phyloP scores from a whole-genome alignment of 2,329 filamentous ascomycete species.

The Neonectria ditissima region DNA sequence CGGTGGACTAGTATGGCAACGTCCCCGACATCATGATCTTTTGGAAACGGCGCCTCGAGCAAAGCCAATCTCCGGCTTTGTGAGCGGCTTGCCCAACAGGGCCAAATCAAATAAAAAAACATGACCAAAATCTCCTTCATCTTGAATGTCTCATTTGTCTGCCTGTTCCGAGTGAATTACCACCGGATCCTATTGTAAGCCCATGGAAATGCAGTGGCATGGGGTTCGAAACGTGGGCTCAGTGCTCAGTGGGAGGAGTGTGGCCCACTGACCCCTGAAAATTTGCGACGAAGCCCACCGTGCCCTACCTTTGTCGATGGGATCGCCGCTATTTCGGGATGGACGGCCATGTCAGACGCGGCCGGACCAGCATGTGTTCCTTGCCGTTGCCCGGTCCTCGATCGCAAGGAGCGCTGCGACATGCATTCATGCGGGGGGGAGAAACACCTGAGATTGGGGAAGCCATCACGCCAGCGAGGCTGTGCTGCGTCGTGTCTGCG shows the following conservation, averaged over 20 bases:
- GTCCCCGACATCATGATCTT: background rate
- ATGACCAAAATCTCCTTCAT: background rate
- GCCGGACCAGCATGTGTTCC: slow-evolving; percentile 1
- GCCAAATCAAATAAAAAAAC: slow-evolving; percentile 1
- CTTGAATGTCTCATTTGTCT: background rate
- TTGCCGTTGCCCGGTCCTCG: background rate
- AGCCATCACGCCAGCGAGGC: background rate
- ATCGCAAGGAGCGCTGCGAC: slow-evolving; percentile 1
- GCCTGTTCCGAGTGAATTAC: background rate
- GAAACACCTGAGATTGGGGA: background rate
- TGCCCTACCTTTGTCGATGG: background rate
- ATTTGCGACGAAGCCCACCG: background rate
- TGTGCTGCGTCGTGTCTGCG: slow-evolving; percentile 5
- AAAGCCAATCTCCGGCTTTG: background rate
- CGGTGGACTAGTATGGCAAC: background rate
- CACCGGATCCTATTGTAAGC: background rate
- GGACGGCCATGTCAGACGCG: slow-evolving; percentile 7
- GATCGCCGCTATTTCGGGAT: slow-evolving; percentile 20
- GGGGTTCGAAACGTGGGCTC: slow-evolving; percentile 4
- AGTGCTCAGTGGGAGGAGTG: background rate
- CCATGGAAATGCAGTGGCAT: background rate
- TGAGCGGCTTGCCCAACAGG: background rate
- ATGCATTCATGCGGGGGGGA: background rate
- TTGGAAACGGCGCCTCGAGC: background rate
- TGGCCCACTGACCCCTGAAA: slow-evolving; percentile 18